A percentile compares a stretch with the other conserved stretches of the same genome.
phyloP scores from a whole-genome alignment of 2,329 filamentous ascomycete species.

The Lachnellula suecica region DNA sequence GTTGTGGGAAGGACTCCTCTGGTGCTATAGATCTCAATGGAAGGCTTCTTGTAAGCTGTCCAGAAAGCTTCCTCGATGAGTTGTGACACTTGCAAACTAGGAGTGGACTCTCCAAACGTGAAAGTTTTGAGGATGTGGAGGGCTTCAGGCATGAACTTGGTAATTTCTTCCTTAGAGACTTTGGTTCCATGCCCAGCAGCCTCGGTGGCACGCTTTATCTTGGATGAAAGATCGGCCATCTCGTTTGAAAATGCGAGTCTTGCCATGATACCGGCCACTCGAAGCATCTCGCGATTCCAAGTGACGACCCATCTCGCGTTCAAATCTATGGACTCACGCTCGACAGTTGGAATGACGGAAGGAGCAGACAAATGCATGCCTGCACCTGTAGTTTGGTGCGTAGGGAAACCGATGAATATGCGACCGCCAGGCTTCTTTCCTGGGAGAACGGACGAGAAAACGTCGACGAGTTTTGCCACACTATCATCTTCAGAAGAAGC shows the following conservation, averaged over 20 bases:
- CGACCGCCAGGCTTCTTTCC: constrained; percentile 78
- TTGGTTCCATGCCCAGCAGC: constrained; percentile 43
- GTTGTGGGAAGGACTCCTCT: constrained; percentile 83
- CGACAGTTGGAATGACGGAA: constrained; percentile 94
- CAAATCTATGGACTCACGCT: constrained; percentile 93
- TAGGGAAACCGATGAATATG: constrained; percentile 97
- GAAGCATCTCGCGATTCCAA: constrained; percentile 93
- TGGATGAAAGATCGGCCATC: constrained; percentile 72
- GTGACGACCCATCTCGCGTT: constrained; percentile 92
- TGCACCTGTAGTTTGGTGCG: constrained; percentile 92
- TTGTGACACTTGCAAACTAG: constrained; percentile 77
- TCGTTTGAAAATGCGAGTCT: constrained; percentile 85
- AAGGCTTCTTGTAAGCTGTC: constrained; percentile 80
- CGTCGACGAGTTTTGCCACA: constrained; percentile 63
- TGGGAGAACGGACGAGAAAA: constrained; percentile 88
- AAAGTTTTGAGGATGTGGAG: constrained; percentile 85
- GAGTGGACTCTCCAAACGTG: constrained; percentile 86
- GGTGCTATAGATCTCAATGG: constrained; percentile 85
- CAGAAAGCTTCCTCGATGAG: constrained; percentile 95
- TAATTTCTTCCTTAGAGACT: constrained; percentile 62
- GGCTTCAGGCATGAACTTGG: constrained; percentile 72
- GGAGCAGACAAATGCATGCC: constrained; percentile 94
- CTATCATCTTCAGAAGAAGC: constrained; percentile 46
- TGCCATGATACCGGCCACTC: constrained; percentile 86
- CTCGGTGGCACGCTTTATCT: constrained; percentile 49